Evolutionary conservation across 2,329 filamentous ascomycete genomes (phyloP), one percentile per base, ranked within the genome.

Genomic region (Berkeleyomyces basicola): DNA sequence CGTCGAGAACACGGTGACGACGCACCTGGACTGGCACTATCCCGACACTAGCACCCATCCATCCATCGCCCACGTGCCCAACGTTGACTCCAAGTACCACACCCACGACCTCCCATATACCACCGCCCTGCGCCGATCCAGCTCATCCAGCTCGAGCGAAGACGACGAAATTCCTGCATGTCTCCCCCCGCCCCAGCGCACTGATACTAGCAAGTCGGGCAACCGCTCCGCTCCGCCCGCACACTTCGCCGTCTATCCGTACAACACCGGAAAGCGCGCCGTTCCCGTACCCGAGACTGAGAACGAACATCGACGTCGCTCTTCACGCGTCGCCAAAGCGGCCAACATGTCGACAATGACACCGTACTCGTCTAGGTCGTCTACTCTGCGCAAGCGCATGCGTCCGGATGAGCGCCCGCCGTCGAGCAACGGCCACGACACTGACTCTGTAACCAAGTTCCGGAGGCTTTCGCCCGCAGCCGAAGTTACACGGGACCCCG

Each of bases 111-210:
- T 4, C 9, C 46, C 53, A 11, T 47, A 33, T 31, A 4, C 36
- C 7, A 9, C 9, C 14, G 7, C 16, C 36, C 40, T n/a, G 9
- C 16, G 31, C 16, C 33, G 3, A n/a, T 7, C 47, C 47, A 7
- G 16, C 58, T 16, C 58, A 4, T 37, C 36, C 23, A 47, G 42
- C 58, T 37, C 42, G 3, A 31, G 16, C 31, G 42, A 44, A 37
- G 31, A 44, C 31, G 62, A 64, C 62, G 62, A 64, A 43, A 64
- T 64, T 43, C 62, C 62, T 40, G 62, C 62, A 23, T 16, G 51
- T 6, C 39, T 64, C 10, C 62, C 49, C 9, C 62, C 62, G n/a
- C 62, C 58, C 33, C 49, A 51, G 43, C 58, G 62, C n/a, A 39
- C 49, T 10, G 49, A 49, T 14, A 61, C 62, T 9, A 57, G 59